Base-by-base conservation (phyloP, 257 asterid species). In the Ballota nigra region DNA sequence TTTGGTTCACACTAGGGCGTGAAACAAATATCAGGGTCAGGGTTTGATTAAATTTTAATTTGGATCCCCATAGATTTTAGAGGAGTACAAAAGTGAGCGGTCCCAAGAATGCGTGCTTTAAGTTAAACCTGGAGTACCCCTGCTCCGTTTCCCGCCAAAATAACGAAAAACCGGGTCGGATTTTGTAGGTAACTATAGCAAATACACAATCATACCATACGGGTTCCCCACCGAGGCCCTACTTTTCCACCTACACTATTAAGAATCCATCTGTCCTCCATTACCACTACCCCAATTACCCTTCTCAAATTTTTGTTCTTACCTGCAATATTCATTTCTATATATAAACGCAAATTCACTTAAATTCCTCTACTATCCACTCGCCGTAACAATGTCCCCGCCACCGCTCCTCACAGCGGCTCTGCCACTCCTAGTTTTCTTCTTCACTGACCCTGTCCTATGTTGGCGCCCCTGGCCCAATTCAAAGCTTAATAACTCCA, bases 401-500 rank as follows among this genome's bases (percentile, higher is more conserved):
- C 13, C 85, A 22, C 65, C 56, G 56, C 66, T 71, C 2, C 72
- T 77, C 75, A 47, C 60, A 70, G 82, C 75, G 20, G 55, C 76
- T 18, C 67, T 43, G n/a, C n/a, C n/a, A 28, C 4, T 80, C 0
- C 68, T 78, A 15, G 19, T 75, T 53, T 23, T 81, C 72, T 43
- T 77, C 69, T 57, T 75, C 53, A 18, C 81, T 40, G 63, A 24
- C 3, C 78, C 84, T 49, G 79, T 62, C 26, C 29, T 11, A 7
- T 86, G 78, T 6, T 88, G 95, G 96, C 96, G 97, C 28, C 97
- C 97, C 12, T 90, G 95, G 96, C 93, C 90, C 61, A 80, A 75
- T 10, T 63, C 79, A 0, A 79, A 70, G 8, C 75, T 61, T 51
- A 26, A 33, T 5, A 89, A 85, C 76, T 59, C 88, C 15, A 79